These are phyloP conservation scores for Pharnaceum exiguum DNA, from an alignment of 148 eudicot genomes.

Conservation along the genomic window DNA sequence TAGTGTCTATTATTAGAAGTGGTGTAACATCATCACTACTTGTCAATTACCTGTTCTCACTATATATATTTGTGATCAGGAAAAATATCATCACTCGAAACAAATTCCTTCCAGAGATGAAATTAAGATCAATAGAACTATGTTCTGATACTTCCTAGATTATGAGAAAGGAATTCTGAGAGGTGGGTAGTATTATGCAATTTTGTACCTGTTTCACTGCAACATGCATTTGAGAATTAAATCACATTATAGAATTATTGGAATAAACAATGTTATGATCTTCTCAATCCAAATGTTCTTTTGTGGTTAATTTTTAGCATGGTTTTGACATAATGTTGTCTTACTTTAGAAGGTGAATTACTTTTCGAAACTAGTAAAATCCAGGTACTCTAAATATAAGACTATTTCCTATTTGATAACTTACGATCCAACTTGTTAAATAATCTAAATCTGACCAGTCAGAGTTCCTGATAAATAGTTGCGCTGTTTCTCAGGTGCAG, in stretches of 20 bases:
- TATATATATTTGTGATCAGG: neutral
- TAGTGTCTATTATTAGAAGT: constrained; percentile 12
- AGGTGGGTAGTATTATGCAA: too few relatives aligned
- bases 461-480: neutral
- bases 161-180: too few relatives aligned
- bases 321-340: neutral
- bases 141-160: neutral
- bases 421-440: neutral
- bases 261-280: neutral
- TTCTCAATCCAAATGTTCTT: neutral
- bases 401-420: neutral
- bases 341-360: neutral
- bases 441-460: neutral
- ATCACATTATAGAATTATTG: neutral
- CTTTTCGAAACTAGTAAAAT: neutral
- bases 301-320: too few relatives aligned
- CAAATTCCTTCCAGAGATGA: neutral
- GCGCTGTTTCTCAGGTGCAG: neutral
- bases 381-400: neutral
- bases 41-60: constrained; percentile 8
- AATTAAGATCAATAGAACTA: neutral
- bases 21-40: neutral
- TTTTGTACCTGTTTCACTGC: neutral
- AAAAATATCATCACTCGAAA: neutral
- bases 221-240: neutral